These are phyloP conservation scores for Aspergillus neotritici DNA, from an alignment of 2,329 filamentous ascomycete genomes.

Conservation along the genomic window DNA sequence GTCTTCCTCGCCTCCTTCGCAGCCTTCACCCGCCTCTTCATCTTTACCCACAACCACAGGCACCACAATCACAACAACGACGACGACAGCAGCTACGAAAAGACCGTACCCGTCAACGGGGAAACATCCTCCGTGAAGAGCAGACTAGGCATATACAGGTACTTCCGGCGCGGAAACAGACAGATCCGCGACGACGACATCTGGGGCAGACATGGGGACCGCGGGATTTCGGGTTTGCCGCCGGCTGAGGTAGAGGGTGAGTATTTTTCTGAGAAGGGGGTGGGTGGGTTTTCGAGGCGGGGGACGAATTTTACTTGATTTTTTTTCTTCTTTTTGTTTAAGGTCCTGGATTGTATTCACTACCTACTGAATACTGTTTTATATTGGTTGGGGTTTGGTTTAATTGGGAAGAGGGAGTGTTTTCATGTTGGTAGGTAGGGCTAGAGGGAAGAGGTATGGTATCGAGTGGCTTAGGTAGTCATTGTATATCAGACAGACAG, in stretches of 20 bases:
- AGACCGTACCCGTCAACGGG: neutral
- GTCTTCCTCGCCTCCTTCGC: conserved; percentile 18
- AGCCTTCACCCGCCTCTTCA: conserved; percentile 7
- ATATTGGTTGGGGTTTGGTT: neutral
- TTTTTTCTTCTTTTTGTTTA: neutral
- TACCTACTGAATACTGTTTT: too few species aligned
- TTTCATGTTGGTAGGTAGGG: too few species aligned
- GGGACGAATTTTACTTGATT: neutral
- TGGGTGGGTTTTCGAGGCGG: neutral
- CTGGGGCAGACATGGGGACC: conserved; percentile 24
- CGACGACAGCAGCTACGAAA: neutral
- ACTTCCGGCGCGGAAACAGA: conserved; percentile 14
- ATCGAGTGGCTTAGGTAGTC: too few species aligned
- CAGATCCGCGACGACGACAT: conserved; percentile 26
- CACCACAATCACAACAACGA: conserved; percentile 1
- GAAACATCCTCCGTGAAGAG: conserved; percentile 16
- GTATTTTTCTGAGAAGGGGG: conserved; percentile 9
- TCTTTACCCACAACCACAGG: neutral
- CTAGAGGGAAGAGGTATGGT: too few species aligned
- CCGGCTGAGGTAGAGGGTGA: conserved; percentile 8
- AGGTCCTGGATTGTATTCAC: too few species aligned
- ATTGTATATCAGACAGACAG: too few species aligned
- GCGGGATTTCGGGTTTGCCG: conserved; percentile 8
- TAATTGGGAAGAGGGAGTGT: neutral
- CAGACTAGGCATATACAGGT: conserved; percentile 23